These are phyloP conservation scores for Bromus sterilis DNA, from an alignment of 176 grass and related monocot species.

Conservation along the genomic window DNA sequence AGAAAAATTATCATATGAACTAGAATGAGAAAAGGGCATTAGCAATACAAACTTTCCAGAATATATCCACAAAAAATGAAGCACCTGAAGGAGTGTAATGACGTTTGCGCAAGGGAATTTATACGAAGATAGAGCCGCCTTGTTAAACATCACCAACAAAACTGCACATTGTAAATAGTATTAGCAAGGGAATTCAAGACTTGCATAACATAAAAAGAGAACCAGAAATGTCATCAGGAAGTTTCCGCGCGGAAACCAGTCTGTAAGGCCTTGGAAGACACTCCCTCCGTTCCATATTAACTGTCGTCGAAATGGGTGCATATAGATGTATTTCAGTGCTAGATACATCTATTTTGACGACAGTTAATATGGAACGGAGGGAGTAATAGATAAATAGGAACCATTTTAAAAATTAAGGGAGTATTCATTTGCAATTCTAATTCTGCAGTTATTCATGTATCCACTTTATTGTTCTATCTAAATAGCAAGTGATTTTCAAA, in stretches of 20 bases:
- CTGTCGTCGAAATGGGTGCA: no score
- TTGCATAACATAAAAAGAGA: neutral
- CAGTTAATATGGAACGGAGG: no score
- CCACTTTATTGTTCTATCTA: neutral
- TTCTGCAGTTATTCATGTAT: neutral
- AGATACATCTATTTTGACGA: no score
- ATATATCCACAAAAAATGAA: constrained; percentile 18
- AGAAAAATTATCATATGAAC: neutral
- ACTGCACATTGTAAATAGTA: constrained; percentile 52
- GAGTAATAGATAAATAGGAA: neutral
- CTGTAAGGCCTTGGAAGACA: neutral
- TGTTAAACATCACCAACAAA: constrained; percentile 95
- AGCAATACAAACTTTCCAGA: neutral
- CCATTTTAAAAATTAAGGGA: neutral
- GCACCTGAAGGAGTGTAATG: constrained; percentile 97
- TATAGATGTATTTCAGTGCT: no score
- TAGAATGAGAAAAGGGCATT: neutral
- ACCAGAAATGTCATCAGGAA: neutral
- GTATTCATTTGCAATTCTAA: neutral
- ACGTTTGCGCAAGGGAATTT: constrained; percentile 94
- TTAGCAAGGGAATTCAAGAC: neutral
- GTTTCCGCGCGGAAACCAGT: neutral
- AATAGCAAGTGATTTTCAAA: neutral
- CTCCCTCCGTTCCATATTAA: no score
- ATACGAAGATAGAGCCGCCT: constrained; percentile 90